These are phyloP conservation scores for Phaeodactylum tricornutum DNA, from an alignment of 108 stramenopile species.

Conservation along the genomic window DNA sequence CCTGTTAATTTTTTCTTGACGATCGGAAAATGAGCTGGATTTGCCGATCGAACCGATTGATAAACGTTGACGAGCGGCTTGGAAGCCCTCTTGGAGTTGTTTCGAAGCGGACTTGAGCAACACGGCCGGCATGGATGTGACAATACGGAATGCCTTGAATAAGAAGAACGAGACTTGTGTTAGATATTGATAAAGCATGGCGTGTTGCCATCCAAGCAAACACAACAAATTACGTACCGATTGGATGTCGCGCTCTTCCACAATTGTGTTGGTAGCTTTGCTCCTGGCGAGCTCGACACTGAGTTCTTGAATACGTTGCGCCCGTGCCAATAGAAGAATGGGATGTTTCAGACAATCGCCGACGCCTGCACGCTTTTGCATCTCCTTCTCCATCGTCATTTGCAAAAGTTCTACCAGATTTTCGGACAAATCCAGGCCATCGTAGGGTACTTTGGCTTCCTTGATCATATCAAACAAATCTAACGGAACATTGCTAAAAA, in stretches of 20 bases:
- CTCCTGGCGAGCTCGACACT: constrained; percentile 4
- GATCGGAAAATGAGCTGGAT: too few relatives aligned
- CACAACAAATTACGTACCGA: constrained; percentile 2
- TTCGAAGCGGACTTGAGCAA: constrained; percentile 28
- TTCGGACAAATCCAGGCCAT: constrained; percentile 35
- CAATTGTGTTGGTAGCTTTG: constrained; percentile 6
- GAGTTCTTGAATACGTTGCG: constrained; percentile 5
- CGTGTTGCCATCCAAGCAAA: too few relatives aligned
- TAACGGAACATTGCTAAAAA: constrained; percentile 55
- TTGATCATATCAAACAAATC: constrained; percentile 64
- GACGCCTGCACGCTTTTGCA: constrained; percentile 55
- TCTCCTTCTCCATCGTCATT: constrained; percentile 57
- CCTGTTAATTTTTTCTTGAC: too few relatives aligned
- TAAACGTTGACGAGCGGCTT: constrained; percentile 16
- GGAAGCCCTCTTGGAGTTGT: constrained; percentile 21
- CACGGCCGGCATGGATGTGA: constrained; percentile 26
- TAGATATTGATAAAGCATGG: constrained; percentile 5
- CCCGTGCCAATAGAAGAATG: constrained; percentile 46
- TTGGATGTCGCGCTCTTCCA: constrained; percentile 6
- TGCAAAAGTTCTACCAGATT: constrained; percentile 44
- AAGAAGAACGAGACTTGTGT: neutral
- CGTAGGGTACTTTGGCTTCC: constrained; percentile 34
- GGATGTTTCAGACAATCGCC: constrained; percentile 79
- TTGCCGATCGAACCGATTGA: constrained; percentile 4
- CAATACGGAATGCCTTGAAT: constrained; percentile 27